These are phyloP conservation scores for Haematococcus lacustris DNA, from an alignment of 139 green algal genomes.

Conservation along the genomic window DNA sequence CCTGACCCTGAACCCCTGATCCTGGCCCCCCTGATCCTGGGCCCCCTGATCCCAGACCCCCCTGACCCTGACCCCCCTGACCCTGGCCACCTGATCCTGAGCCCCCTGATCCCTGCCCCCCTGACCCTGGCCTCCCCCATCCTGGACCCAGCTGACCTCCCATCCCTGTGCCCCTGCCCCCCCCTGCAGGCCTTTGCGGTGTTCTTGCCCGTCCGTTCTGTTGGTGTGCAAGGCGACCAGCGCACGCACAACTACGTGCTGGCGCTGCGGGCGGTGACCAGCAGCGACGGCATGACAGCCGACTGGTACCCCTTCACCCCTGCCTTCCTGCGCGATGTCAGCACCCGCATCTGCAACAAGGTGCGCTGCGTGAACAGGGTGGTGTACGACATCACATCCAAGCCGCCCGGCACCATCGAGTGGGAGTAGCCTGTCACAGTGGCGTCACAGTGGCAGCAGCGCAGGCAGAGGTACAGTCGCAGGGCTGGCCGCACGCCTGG, in stretches of 20 bases:
- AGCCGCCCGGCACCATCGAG: conserved; percentile 97
- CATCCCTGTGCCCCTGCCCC: neutral
- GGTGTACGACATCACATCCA: conserved; percentile 97
- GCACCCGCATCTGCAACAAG: conserved; percentile 91
- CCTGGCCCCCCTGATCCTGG: no score
- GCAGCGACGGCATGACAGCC: conserved; percentile 96
- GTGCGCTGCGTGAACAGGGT: conserved; percentile 89
- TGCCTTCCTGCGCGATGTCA: conserved; percentile 85
- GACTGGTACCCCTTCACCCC: conserved; percentile 97
- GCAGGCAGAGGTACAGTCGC: no score
- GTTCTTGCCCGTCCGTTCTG: conserved; percentile 84
- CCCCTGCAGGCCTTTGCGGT: conserved; percentile 90
- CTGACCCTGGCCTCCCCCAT: no score
- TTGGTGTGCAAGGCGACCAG: conserved; percentile 91
- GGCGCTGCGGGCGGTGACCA: conserved; percentile 79
- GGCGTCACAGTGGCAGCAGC: no score
- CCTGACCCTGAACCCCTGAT: no score
- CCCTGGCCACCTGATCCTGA: no score
- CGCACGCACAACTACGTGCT: conserved; percentile 92
- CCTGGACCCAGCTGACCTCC: no score
- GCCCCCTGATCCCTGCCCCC: no score
- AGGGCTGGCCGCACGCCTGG: no score
- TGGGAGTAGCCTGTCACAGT: no score
- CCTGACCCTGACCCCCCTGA: no score
- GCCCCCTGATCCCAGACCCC: no score